A percentile compares a stretch with the other conserved stretches of the same genome.
Conservation (phyloP, 2,329 filamentous ascomycete species). For the Botrytis galanthina region DNA sequence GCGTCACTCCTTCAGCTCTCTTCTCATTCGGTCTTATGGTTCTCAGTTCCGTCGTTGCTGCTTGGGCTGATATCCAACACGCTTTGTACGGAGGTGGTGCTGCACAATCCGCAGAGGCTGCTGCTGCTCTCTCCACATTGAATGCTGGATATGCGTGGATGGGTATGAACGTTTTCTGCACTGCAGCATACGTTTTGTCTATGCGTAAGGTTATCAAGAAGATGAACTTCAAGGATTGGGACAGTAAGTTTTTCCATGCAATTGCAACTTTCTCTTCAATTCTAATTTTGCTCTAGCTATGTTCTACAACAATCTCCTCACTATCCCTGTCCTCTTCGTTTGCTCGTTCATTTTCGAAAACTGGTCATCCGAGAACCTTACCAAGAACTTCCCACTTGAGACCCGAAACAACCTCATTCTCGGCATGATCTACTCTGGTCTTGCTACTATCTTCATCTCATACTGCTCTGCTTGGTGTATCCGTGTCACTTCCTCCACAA, state of each 20-base stretch:
- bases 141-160: constrained; percentile 98
- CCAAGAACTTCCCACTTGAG: constrained; percentile 82
- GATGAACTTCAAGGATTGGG: constrained; percentile 99
- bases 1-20: constrained; percentile 80
- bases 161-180: constrained; percentile 94
- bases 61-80: constrained; percentile 94
- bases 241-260: constrained; percentile 65
- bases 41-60: constrained; percentile 86
- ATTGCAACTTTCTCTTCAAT: background rate
- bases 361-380: constrained; percentile 83
- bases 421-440: constrained; percentile 91
- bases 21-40: constrained; percentile 98
- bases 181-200: constrained; percentile 80
- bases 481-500: constrained; percentile 93
- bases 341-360: constrained; percentile 83
- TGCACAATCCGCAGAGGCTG: constrained; percentile 52
- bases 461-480: constrained; percentile 99
- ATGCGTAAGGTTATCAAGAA: constrained; percentile 99
- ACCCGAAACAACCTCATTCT: constrained; percentile 75
- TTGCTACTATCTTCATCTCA: constrained; percentile 96
- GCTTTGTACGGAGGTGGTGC: constrained; percentile 56
- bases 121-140: constrained; percentile 78
- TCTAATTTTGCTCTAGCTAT: constrained; percentile 64
- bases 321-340: constrained; percentile 84
- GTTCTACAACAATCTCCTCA: constrained; percentile 99